Percentiles rank a stretch among this genome's conserved stretches.
Conservation (phyloP, 2,329 filamentous ascomycete genomes). For the Penicillium sp. region DNA sequence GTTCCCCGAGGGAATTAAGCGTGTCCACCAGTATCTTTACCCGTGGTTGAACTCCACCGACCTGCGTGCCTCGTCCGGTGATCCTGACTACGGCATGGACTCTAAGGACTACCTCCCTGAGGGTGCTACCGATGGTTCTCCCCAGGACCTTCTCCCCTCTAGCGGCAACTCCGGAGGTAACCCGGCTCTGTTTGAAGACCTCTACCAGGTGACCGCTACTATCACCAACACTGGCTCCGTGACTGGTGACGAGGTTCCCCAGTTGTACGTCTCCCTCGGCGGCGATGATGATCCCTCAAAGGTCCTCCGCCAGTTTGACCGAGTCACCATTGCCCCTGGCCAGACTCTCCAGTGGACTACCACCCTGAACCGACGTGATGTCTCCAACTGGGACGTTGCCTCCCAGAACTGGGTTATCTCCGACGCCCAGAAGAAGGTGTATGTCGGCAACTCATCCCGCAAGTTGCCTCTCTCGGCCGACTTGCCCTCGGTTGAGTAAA, state of each 20-base stretch:
- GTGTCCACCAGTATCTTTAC: conserved; percentile 60
- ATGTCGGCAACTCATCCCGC: conserved; percentile 60
- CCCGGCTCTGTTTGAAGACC: conserved; percentile 52
- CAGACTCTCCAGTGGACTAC: conserved; percentile 64
- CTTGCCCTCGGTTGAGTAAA: conserved; percentile 33
- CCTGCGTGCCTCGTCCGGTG: conserved; percentile 51
- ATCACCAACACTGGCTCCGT: conserved; percentile 54
- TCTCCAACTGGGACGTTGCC: conserved; percentile 80
- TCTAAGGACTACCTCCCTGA: conserved; percentile 52
- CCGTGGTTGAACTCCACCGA: conserved; percentile 64
- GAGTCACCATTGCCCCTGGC: conserved; percentile 70
- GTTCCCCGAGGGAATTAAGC: conserved; percentile 55
- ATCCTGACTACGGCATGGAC: conserved; percentile 56
- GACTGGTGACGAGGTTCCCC: conserved; percentile 54
- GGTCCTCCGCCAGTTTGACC: conserved; percentile 77
- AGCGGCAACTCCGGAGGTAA: conserved; percentile 62
- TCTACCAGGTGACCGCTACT: conserved; percentile 51
- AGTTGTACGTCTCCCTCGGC: conserved; percentile 74
- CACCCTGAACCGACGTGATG: conserved; percentile 72
- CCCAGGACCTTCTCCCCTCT: conserved; percentile 58
- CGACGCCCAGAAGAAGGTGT: conserved; percentile 58
- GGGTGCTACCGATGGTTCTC: conserved; percentile 52
- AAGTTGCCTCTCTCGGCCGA: conserved; percentile 52
- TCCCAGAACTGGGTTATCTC: conserved; percentile 80
- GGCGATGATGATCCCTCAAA: conserved; percentile 68